Evolutionary conservation across 139 green algal species (phyloP).

Genomic region (Dunaliella primolecta): DNA sequence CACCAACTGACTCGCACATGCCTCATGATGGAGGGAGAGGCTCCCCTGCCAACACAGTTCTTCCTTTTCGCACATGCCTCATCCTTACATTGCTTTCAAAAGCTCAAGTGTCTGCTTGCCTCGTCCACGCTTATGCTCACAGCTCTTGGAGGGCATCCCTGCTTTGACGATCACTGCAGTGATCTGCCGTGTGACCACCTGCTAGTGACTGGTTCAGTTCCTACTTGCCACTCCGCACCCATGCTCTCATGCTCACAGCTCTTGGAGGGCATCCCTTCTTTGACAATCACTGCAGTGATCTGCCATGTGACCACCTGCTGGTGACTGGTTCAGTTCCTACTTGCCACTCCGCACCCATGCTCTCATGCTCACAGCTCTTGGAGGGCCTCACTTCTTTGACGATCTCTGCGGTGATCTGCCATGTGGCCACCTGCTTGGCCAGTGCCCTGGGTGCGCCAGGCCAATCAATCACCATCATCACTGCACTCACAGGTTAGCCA

Average conservation of each 20-base stretch:
- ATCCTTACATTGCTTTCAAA: too few species aligned
- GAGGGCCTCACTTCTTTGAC: slow-evolving; percentile 49
- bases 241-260: slow-evolving; percentile 31
- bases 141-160: slow-evolving; percentile 44
- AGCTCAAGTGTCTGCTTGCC: too few species aligned
- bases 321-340: not conserved
- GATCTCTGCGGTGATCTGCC: slow-evolving; percentile 51
- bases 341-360: slow-evolving; percentile 7
- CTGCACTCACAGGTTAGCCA: slow-evolving; percentile 57
- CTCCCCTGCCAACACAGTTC: too few species aligned
- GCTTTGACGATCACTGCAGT: slow-evolving; percentile 42
- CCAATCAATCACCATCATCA: slow-evolving; percentile 63
- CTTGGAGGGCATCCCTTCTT: slow-evolving; percentile 40
- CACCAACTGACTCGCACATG: too few species aligned
- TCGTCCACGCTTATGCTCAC: too few species aligned
- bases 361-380: slow-evolving; percentile 32
- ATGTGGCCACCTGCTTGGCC: slow-evolving; percentile 34
- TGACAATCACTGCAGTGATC: slow-evolving; percentile 47
- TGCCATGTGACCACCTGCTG: slow-evolving; percentile 40
- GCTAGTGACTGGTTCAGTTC: not conserved
- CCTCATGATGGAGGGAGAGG: too few species aligned
- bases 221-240: not conserved
- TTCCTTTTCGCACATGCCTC: too few species aligned
- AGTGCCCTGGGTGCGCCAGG: slow-evolving; percentile 19
- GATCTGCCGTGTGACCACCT: slow-evolving; percentile 48